Percentiles rank a stretch among this genome's conserved stretches.
These are phyloP conservation scores for Arachnomyces sp. DNA, from an alignment of 2,329 filamentous ascomycete species.

Conservation along the genomic window DNA sequence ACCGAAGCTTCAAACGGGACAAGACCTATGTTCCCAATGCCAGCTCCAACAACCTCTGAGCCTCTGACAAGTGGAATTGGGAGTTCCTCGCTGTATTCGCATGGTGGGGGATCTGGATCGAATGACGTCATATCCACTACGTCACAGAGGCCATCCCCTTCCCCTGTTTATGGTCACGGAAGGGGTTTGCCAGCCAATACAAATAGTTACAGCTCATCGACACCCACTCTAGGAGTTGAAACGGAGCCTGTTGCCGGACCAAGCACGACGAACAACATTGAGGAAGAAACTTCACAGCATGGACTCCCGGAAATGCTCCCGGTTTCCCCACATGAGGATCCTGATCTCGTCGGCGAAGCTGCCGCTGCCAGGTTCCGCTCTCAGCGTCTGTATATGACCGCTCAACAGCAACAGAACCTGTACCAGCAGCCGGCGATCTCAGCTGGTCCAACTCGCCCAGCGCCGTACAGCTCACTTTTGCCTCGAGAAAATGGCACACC, in stretches of 20 bases:
- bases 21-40: slow-evolving; percentile 11
- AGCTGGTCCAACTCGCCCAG: too few relatives aligned
- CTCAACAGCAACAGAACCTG: slow-evolving; percentile 44
- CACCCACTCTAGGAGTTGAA: slow-evolving; percentile 5
- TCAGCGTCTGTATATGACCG: slow-evolving; percentile 43
- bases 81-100: not conserved
- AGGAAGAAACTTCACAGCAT: slow-evolving; percentile 6
- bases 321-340: slow-evolving; percentile 55
- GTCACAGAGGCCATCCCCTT: not conserved
- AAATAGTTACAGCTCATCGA: not conserved
- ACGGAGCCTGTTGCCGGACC: slow-evolving; percentile 1
- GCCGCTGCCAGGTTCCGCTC: slow-evolving; percentile 52
- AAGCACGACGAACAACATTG: slow-evolving; percentile 1
- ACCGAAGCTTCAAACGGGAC: slow-evolving; percentile 25
- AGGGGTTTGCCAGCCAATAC: not conserved
- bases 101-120: not conserved
- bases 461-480: too few relatives aligned
- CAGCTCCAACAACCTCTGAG: slow-evolving; percentile 30
- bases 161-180: too few relatives aligned
- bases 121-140: slow-evolving; percentile 3
- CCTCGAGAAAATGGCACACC: too few relatives aligned
- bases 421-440: too few relatives aligned
- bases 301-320: slow-evolving; percentile 14
- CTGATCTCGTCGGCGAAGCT: slow-evolving; percentile 59
- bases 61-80: slow-evolving; percentile 8